phyloP scores from a whole-genome alignment of 129 eudicot species.

The Saposhnikovia divaricata region DNA sequence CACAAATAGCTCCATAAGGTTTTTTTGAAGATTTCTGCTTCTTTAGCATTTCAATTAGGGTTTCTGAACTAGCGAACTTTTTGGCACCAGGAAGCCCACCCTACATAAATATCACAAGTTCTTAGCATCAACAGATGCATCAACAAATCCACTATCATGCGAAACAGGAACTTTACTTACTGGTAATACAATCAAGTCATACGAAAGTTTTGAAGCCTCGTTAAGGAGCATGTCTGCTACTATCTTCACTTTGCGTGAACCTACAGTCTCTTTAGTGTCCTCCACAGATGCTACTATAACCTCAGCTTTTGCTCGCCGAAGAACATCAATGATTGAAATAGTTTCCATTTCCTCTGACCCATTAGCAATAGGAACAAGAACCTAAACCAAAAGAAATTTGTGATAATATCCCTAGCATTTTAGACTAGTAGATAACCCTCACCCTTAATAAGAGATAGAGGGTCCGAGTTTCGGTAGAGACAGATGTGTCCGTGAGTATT shows the following conservation, averaged over 20 bases:
- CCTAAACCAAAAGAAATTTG: constrained; percentile 29
- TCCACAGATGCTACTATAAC: constrained; percentile 94
- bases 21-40: constrained; percentile 63
- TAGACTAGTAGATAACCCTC: neutral
- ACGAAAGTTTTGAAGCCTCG: constrained; percentile 54
- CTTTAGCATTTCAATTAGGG: constrained; percentile 63
- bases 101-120: constrained; percentile 24
- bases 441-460: neutral
- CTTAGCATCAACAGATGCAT: constrained; percentile 1
- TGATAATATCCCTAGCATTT: neutral
- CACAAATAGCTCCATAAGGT: constrained; percentile 91
- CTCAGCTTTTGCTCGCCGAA: constrained; percentile 82
- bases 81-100: constrained; percentile 83
- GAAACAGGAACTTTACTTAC: constrained; percentile 30
- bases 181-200: constrained; percentile 80
- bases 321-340: constrained; percentile 77
- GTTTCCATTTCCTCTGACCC: constrained; percentile 98
- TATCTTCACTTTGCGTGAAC: constrained; percentile 79
- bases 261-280: constrained; percentile 61
- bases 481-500: neutral
- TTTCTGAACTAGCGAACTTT: constrained; percentile 68
- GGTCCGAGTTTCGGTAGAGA: neutral
- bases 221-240: constrained; percentile 81
- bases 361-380: constrained; percentile 93
- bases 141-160: neutral